Evolutionary conservation across 2,329 filamentous ascomycete genomes (phyloP).

Genomic region (Thermomyces lanuginosus): DNA sequence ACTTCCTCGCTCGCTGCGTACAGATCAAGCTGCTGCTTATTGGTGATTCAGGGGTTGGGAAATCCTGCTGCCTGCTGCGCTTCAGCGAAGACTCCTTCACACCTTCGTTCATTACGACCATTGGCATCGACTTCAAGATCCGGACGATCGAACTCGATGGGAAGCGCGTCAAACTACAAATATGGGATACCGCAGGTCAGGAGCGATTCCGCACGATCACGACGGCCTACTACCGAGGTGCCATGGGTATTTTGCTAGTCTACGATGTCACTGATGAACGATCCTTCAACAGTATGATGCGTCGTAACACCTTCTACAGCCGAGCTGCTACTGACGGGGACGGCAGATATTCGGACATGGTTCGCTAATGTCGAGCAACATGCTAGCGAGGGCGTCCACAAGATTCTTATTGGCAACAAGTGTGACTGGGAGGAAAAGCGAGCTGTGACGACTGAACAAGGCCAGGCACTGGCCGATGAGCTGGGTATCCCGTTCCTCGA

Average conservation of each 20-base stretch:
- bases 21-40: constrained; percentile 96
- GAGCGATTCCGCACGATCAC: constrained; percentile 98
- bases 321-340: constrained; percentile 4
- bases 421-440: constrained; percentile 99
- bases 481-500: constrained; percentile 96
- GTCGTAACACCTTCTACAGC: constrained; percentile 4
- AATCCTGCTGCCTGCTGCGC: constrained; percentile 89
- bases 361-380: constrained; percentile 98
- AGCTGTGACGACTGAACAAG: constrained; percentile 79
- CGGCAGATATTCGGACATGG: constrained; percentile 90
- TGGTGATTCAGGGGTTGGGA: constrained; percentile 89
- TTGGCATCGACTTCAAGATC: constrained; percentile 99
- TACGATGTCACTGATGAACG: constrained; percentile 97
- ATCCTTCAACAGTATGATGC: constrained; percentile 67
- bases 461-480: constrained; percentile 85
- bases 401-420: constrained; percentile 99
- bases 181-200: constrained; percentile 98
- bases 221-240: constrained; percentile 93
- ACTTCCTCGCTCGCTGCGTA: constrained; percentile 7
- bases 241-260: constrained; percentile 93
- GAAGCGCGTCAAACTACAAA: constrained; percentile 97
- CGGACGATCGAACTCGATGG: constrained; percentile 96
- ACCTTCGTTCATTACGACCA: constrained; percentile 94
- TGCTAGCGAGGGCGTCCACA: constrained; percentile 96
- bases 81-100: constrained; percentile 98